Evolutionary conservation across 2,329 filamentous ascomycete species (phyloP).

Genomic region (Nemania serpens): DNA sequence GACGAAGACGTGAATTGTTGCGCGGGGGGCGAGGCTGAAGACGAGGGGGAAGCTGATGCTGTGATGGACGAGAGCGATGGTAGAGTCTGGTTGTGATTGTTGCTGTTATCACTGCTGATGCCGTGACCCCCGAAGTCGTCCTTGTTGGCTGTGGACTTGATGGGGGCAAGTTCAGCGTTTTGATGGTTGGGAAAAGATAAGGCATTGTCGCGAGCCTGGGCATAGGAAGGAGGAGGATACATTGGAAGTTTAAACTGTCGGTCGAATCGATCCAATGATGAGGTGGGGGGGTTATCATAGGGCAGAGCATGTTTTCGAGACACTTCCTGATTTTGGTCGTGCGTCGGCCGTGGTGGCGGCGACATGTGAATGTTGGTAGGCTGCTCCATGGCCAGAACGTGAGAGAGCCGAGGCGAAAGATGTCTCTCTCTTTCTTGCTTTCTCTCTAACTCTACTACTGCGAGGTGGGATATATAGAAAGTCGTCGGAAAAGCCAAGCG

Average conservation of each 20-base stretch:
- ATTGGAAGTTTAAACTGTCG: conserved; percentile 42
- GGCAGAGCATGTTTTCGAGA: conserved; percentile 33
- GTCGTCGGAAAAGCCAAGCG: conserved; percentile 4
- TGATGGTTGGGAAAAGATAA: conserved; percentile 43
- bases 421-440: conserved; percentile 18
- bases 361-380: conserved; percentile 52
- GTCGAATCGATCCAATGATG: conserved; percentile 37
- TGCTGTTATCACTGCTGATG: conserved; percentile 7
- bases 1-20: conserved; percentile 24
- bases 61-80: conserved; percentile 52
- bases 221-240: conserved; percentile 46
- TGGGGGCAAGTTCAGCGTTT: conserved; percentile 50
- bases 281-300: conserved; percentile 23
- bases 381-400: conserved; percentile 43
- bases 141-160: conserved; percentile 42
- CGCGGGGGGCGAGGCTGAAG: conserved; percentile 31
- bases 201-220: conserved; percentile 39
- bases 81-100: conserved; percentile 39
- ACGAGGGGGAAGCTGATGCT: conserved; percentile 34
- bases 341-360: conserved; percentile 43
- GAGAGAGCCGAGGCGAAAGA: conserved; percentile 10
- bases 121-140: conserved; percentile 29
- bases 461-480: neutral
- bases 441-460: neutral
- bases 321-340: conserved; percentile 33